Evolutionary conservation across 305 asterid species (phyloP).

Genomic region (Petunia hybrid): DNA sequence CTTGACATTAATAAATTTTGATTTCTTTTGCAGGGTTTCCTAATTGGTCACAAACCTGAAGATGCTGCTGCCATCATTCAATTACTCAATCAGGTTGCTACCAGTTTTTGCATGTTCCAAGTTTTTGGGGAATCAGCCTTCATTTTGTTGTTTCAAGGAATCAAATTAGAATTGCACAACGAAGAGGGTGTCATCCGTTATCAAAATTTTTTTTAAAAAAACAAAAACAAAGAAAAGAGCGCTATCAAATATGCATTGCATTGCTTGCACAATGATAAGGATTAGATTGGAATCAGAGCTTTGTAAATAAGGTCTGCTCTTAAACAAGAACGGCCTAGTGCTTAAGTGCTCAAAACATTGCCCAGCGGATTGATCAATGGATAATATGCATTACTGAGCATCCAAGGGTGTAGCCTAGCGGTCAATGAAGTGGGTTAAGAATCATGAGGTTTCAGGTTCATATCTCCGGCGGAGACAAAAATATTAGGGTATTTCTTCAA

Average conservation of each 20-base stretch:
- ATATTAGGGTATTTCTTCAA: no score
- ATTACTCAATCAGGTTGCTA: constrained; percentile 67
- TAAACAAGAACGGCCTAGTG: neutral
- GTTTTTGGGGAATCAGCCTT: constrained; percentile 14
- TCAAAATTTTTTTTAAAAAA: no score
- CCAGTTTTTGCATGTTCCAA: constrained; percentile 8
- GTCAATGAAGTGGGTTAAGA: no score
- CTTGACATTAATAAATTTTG: constrained; percentile 15
- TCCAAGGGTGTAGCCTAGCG: no score
- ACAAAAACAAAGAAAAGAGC: no score
- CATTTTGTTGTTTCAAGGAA: constrained; percentile 15
- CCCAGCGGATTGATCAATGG: neutral
- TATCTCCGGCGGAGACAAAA: no score
- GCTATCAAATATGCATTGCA: neutral
- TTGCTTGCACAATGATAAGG: constrained; percentile 13
- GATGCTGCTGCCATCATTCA: constrained; percentile 81
- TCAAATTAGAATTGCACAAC: neutral
- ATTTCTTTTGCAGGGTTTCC: constrained; percentile 66
- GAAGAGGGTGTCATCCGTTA: constrained; percentile 1
- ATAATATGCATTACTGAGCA: neutral
- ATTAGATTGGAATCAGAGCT: neutral
- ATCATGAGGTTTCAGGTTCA: no score
- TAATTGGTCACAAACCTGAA: constrained; percentile 77
- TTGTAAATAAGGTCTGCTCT: neutral
- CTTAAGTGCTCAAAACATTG: constrained; percentile 4